A percentile compares a stretch with the other conserved stretches of the same genome.
Evolutionary conservation across 2,329 filamentous ascomycete genomes (phyloP).

Genomic region (Stromatinia cepivora): DNA sequence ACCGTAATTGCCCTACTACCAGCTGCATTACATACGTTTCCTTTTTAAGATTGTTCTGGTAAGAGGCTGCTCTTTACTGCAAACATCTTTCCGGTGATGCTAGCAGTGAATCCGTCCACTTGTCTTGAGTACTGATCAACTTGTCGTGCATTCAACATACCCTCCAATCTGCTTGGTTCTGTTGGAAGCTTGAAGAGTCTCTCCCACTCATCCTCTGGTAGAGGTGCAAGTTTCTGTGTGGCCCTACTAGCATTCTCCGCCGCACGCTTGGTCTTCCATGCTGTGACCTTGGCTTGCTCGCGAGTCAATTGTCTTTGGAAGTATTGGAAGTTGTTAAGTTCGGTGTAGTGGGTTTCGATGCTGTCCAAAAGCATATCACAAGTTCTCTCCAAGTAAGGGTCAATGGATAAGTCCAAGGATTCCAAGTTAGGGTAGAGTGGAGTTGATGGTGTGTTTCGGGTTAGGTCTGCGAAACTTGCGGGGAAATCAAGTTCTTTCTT

Average conservation of each 20-base stretch:
- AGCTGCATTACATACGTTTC: conserved; percentile 21
- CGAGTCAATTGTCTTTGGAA: conserved; percentile 92
- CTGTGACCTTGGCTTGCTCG: conserved; percentile 93
- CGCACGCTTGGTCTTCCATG: conserved; percentile 97
- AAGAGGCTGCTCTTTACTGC: conserved; percentile 75
- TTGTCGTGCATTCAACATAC: conserved; percentile 70
- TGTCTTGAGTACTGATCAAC: conserved; percentile 98
- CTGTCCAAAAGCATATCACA: conserved; percentile 94
- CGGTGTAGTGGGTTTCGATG: conserved; percentile 97
- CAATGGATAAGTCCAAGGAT: conserved; percentile 82
- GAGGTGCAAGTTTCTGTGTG: conserved; percentile 81
- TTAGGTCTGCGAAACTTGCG: conserved; percentile 74
- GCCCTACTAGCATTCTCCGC: conserved; percentile 85
- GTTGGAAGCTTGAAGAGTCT: conserved; percentile 95
- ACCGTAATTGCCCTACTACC: background rate
- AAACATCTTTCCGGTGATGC: conserved; percentile 96
- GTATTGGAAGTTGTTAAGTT: conserved; percentile 98
- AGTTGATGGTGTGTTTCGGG: conserved; percentile 59
- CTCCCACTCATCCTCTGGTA: conserved; percentile 98
- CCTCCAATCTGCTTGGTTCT: conserved; percentile 74
- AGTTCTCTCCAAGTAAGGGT: conserved; percentile 97
- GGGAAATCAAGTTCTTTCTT: conserved; percentile 72
- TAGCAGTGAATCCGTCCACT: conserved; percentile 92
- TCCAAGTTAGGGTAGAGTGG: conserved; percentile 88
- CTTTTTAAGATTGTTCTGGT: conserved; percentile 44